Conservation (phyloP, 805 yeast species). For the Cyberlindnera subsufficiens region DNA sequence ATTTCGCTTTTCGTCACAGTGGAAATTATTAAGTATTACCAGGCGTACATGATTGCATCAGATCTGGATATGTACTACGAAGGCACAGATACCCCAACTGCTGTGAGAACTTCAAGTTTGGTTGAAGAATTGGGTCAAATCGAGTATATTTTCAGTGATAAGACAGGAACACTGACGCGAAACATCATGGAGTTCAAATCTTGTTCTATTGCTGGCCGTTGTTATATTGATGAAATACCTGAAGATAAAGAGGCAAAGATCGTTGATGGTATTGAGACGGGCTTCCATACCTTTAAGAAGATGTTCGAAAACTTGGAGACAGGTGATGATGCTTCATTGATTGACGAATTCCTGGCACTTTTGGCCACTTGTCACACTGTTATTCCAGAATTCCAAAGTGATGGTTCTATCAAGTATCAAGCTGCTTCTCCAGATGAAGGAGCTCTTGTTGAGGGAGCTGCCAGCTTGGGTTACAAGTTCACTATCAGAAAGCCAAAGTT, state of each 20-base stretch:
- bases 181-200: constrained; percentile 96
- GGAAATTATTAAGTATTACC: constrained; percentile 91
- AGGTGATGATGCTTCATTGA: constrained; percentile 38
- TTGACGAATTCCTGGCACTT: constrained; percentile 75
- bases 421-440: constrained; percentile 99
- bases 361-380: constrained; percentile 96
- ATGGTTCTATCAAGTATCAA: constrained; percentile 78
- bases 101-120: constrained; percentile 88
- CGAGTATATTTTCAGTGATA: constrained; percentile 92
- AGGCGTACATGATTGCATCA: constrained; percentile 88
- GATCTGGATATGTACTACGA: constrained; percentile 91
- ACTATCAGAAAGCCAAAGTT: constrained; percentile 79
- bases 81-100: constrained; percentile 87
- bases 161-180: constrained; percentile 94
- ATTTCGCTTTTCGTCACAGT: constrained; percentile 94
- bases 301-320: constrained; percentile 45
- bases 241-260: constrained; percentile 76
- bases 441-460: constrained; percentile 96
- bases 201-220: constrained; percentile 87
- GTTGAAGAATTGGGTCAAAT: constrained; percentile 98
- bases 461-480: constrained; percentile 79
- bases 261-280: constrained; percentile 77
- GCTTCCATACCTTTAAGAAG: constrained; percentile 66
- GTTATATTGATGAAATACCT: constrained; percentile 84
- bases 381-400: constrained; percentile 75